Base-by-base conservation (phyloP, 192 early-diverging fungal species). In the Blastocladiella britannica region DNA sequence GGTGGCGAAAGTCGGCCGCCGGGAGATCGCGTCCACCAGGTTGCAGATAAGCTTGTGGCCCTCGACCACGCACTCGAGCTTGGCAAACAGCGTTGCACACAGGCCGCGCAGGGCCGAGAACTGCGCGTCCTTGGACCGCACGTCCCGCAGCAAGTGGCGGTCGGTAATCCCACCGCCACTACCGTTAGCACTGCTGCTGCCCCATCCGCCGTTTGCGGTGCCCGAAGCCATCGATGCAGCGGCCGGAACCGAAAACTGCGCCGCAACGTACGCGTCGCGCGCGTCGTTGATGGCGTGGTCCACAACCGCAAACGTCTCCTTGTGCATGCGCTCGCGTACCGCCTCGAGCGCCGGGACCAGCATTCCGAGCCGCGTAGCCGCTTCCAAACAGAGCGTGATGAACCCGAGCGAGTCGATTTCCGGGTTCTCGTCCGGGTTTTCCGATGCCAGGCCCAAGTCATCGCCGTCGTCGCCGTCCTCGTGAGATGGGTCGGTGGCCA, bases 401-500 rank as follows among this genome's bases (percentile, higher is more conserved):
- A 70, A 74, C 20, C 67, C 57, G 57, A 65, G 72, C 9, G 75
- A 79, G 55, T 80, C 74, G 25, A 56, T 51, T 59, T 80, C 78
- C 5, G 47, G 77, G 70, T 53, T 74, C 66, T 26, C 54, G 20
- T 76, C 76, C n/a, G 71, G 57, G 37, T 78, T 67, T 58, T 80
- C 78, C 4, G 55, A 43, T 18, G 65, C 63, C 62, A 77, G 26
- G 0, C 20, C 26, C 0, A 4, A 12, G 6, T 24, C n/a, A 7
- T 4, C 37, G 18, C 27, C 29, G 25, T 62, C 24, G 15, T 20
- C 23, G 52, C 12, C 51, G n/a, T n/a, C n/a, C n/a, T n/a, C n/a
- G n/a, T n/a, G n/a, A n/a, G n/a, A n/a, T n/a, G n/a, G n/a, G n/a
- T 8, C 12, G 0, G 26, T 5, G 4, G 4, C 26, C 28, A 59